phyloP scores from a whole-genome alignment of 768 basidiomycete species.

The Amanita polypyramis region DNA sequence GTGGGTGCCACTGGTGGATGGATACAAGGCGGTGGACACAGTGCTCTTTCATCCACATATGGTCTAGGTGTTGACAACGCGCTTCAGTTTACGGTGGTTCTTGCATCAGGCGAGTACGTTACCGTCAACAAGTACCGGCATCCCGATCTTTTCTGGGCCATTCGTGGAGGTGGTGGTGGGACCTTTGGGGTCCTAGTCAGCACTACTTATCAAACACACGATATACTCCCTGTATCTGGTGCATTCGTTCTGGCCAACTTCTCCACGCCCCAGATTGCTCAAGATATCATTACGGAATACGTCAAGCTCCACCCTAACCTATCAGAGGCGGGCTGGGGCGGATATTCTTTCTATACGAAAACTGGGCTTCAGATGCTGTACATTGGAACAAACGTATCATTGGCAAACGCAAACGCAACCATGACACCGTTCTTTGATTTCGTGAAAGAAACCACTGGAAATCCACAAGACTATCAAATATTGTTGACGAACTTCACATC shows the following conservation, averaged over 20 bases:
- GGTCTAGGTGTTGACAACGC: conserved; percentile 28
- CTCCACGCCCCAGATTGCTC: neutral
- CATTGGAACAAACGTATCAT: neutral
- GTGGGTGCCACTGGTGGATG: conserved; percentile 40
- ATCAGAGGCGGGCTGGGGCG: neutral
- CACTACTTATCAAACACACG: conserved; percentile 35
- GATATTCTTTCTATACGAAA: conserved; percentile 10
- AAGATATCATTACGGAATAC: neutral
- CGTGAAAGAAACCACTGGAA: neutral
- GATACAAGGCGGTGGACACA: conserved; percentile 31
- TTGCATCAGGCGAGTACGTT: conserved; percentile 27
- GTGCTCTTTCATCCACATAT: neutral
- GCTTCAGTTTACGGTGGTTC: conserved; percentile 33
- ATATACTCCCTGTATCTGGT: conserved; percentile 21
- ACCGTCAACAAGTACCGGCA: conserved; percentile 29
- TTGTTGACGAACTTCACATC: neutral
- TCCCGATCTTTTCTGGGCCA: conserved; percentile 35
- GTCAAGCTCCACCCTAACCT: neutral
- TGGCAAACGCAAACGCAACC: neutral
- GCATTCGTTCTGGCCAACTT: conserved; percentile 7
- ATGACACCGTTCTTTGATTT: neutral
- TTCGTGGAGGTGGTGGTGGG: conserved; percentile 20
- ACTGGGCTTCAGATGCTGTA: neutral
- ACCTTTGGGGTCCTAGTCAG: conserved; percentile 38
- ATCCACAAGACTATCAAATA: neutral